Percentiles rank a stretch among this genome's conserved stretches.
Evolutionary conservation across 2,329 filamentous ascomycete species (phyloP).

Genomic region (Ceratocystiopsis brevicomis): DNA sequence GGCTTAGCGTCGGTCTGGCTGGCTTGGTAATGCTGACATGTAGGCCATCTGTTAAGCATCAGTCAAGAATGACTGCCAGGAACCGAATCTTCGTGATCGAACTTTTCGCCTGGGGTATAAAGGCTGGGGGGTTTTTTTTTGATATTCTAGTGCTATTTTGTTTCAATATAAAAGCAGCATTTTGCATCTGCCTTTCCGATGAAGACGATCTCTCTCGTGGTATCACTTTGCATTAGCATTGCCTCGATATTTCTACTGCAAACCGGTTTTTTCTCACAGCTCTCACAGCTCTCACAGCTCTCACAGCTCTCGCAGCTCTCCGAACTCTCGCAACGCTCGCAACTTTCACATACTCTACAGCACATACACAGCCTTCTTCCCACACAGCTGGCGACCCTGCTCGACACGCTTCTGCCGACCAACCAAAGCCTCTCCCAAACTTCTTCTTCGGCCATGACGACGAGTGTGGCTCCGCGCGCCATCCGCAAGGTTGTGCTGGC

Average conservation of each 20-base stretch:
- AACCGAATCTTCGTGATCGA: no score
- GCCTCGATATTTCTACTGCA: constrained; percentile 13
- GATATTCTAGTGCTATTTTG: neutral
- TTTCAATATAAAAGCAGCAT: constrained; percentile 5
- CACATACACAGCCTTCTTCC: constrained; percentile 2
- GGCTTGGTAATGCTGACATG: neutral
- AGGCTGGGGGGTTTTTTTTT: neutral
- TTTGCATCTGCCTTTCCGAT: constrained; percentile 11
- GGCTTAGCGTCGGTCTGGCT: neutral
- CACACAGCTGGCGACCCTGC: neutral
- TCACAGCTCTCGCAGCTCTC: neutral
- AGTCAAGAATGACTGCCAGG: no score
- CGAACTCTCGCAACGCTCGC: no score
- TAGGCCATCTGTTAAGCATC: no score
- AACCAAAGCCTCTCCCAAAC: neutral
- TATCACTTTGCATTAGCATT: constrained; percentile 21
- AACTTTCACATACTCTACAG: neutral
- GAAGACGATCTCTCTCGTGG: constrained; percentile 19
- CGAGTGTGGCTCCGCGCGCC: constrained; percentile 39
- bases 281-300: neutral
- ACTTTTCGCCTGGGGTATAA: neutral
- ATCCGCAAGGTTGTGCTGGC: constrained; percentile 75
- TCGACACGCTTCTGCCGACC: neutral
- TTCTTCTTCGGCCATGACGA: constrained; percentile 29
- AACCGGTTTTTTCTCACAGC: neutral